phyloP scores from a whole-genome alignment of 1,284 basidiomycete species.

The Pulveroboletus ridleyi region DNA sequence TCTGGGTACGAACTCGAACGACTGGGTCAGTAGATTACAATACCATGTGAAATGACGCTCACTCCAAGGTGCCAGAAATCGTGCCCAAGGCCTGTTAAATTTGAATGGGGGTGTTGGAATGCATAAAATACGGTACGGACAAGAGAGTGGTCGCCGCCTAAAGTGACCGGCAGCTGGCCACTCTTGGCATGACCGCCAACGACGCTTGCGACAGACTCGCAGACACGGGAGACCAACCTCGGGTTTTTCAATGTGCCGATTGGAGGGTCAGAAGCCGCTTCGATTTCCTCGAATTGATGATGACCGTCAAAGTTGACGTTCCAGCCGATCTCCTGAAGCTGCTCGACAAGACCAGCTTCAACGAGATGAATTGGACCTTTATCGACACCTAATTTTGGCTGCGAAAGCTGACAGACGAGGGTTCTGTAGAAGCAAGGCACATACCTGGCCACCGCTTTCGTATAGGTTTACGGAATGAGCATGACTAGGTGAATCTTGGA shows the following conservation, averaged over 20 bases:
- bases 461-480: conserved; percentile 30
- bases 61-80: conserved; percentile 83
- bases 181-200: conserved; percentile 80
- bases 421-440: conserved; percentile 21
- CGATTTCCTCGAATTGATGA: conserved; percentile 87
- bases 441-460: conserved; percentile 61
- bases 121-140: conserved; percentile 49
- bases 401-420: conserved; percentile 23
- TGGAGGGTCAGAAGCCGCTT: conserved; percentile 72
- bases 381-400: conserved; percentile 88
- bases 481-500: background rate
- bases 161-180: conserved; percentile 87
- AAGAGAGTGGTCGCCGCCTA: conserved; percentile 97
- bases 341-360: conserved; percentile 81
- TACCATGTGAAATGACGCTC: conserved; percentile 29
- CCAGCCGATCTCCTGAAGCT: conserved; percentile 88
- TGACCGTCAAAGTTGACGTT: conserved; percentile 88
- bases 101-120: conserved; percentile 11
- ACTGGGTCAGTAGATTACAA: conserved; percentile 20
- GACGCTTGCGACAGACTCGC: conserved; percentile 77
- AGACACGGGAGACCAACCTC: conserved; percentile 85
- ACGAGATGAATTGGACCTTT: conserved; percentile 89
- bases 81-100: conserved; percentile 86
- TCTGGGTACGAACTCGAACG: conserved; percentile 67
- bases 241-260: conserved; percentile 93